Evolutionary conservation across 208 protist species (phyloP).

Genomic region (Trypanosoma lewisi): DNA sequence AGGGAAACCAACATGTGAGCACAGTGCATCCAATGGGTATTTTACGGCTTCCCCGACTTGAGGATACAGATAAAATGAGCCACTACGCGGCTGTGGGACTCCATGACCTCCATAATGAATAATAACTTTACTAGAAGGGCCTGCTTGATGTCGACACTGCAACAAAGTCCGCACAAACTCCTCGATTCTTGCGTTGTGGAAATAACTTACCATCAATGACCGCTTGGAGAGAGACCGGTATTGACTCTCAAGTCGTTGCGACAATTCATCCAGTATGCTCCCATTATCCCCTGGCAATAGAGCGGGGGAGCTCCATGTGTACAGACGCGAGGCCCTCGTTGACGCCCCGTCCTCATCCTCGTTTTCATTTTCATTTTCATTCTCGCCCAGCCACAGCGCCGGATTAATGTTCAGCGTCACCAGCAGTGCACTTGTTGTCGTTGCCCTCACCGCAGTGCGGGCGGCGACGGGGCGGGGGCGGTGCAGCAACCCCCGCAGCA

Average conservation of each 20-base stretch:
- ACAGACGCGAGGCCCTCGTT: constrained; percentile 31
- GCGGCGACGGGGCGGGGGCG: constrained; percentile 58
- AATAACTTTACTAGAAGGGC: constrained; percentile 59
- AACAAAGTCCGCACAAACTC: constrained; percentile 59
- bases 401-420: constrained; percentile 69
- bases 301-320: constrained; percentile 71
- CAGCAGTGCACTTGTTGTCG: constrained; percentile 61
- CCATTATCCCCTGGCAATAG: constrained; percentile 54
- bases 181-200: constrained; percentile 47
- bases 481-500: constrained; percentile 55
- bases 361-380: constrained; percentile 23
- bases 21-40: constrained; percentile 55
- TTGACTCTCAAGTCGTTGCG: constrained; percentile 58
- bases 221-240: constrained; percentile 72
- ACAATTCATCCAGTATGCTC: constrained; percentile 55
- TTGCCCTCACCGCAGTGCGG: constrained; percentile 45
- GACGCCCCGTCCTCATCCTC: constrained; percentile 15
- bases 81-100: constrained; percentile 47
- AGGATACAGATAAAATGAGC: constrained; percentile 53
- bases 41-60: constrained; percentile 15
- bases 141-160: constrained; percentile 64
- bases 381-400: constrained; percentile 41
- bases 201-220: constrained; percentile 45
- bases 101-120: constrained; percentile 82
- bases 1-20: constrained; percentile 57